Percentiles rank a stretch among this genome's conserved stretches.
Conservation (phyloP, 1,284 basidiomycete genomes). For the Trametes polyzona region DNA sequence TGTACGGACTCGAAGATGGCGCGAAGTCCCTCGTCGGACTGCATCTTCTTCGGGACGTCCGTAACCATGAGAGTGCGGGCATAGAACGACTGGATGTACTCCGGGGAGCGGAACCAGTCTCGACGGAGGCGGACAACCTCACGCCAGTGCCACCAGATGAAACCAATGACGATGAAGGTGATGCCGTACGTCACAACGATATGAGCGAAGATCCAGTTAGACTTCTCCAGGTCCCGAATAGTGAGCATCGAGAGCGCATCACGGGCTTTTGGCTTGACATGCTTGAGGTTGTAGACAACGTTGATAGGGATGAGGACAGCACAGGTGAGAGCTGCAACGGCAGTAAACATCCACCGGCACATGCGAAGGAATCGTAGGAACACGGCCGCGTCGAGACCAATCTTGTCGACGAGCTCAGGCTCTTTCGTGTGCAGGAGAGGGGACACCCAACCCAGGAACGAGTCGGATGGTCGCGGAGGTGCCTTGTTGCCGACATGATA, state of each 20-base stretch:
- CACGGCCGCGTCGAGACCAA: constrained; percentile 92
- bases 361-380: constrained; percentile 93
- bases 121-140: constrained; percentile 71
- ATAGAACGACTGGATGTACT: constrained; percentile 77
- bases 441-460: constrained; percentile 86
- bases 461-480: constrained; percentile 82
- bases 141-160: constrained; percentile 75
- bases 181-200: constrained; percentile 78
- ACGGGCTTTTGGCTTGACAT: constrained; percentile 53
- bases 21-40: constrained; percentile 77
- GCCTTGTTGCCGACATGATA: constrained; percentile 84
- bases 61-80: constrained; percentile 79
- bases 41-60: constrained; percentile 73
- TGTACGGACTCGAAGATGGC: constrained; percentile 73
- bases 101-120: constrained; percentile 77
- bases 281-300: constrained; percentile 68
- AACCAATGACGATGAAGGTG: constrained; percentile 65
- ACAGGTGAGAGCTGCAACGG: constrained; percentile 70
- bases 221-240: constrained; percentile 69
- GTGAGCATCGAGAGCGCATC: constrained; percentile 78
- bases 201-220: constrained; percentile 73
- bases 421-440: constrained; percentile 88
- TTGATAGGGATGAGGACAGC: constrained; percentile 84
- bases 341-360: constrained; percentile 78
- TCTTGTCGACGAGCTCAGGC: constrained; percentile 85